A percentile compares a stretch with the other conserved stretches of the same genome.
These are phyloP conservation scores for Alternaria rosae DNA, from an alignment of 2,329 filamentous ascomycete species.

Conservation along the genomic window DNA sequence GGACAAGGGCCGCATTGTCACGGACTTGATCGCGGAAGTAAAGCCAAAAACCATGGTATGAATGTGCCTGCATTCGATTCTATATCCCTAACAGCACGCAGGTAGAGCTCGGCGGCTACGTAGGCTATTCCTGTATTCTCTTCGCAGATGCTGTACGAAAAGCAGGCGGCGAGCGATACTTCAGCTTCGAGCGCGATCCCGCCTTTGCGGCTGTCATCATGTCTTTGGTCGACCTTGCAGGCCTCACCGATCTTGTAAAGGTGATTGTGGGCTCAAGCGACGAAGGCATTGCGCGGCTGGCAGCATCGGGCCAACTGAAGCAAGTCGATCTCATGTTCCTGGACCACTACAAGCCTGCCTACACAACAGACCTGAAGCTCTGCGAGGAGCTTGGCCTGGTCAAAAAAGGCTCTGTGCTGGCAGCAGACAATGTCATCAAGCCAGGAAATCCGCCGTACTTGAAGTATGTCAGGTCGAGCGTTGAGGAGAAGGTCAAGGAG, in stretches of 20 bases:
- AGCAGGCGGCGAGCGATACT: constrained; percentile 71
- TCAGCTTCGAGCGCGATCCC: constrained; percentile 75
- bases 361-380: constrained; percentile 76
- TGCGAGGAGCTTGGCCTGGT: constrained; percentile 75
- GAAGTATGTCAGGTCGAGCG: constrained; percentile 72
- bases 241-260: constrained; percentile 72
- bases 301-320: constrained; percentile 60
- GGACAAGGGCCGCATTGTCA: constrained; percentile 75
- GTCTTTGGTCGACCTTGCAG: constrained; percentile 75
- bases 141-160: constrained; percentile 72
- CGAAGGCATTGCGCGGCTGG: constrained; percentile 68
- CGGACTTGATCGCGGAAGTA: constrained; percentile 69
- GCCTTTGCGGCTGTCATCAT: constrained; percentile 75
- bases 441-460: constrained; percentile 75
- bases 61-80: neutral
- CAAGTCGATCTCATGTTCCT: constrained; percentile 77
- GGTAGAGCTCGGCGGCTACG: constrained; percentile 81
- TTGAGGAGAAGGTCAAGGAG: constrained; percentile 66
- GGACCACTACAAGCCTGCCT: constrained; percentile 81
- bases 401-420: constrained; percentile 67
- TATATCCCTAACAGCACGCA: constrained; percentile 26
- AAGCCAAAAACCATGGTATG: constrained; percentile 71
- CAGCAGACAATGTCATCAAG: constrained; percentile 75
- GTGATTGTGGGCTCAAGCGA: constrained; percentile 75
- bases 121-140: constrained; percentile 81